A percentile compares a stretch with the other conserved stretches of the same genome.
Evolutionary conservation across 2,329 filamentous ascomycete species (phyloP).

Genomic region (Teratosphaeria epicoccoides): DNA sequence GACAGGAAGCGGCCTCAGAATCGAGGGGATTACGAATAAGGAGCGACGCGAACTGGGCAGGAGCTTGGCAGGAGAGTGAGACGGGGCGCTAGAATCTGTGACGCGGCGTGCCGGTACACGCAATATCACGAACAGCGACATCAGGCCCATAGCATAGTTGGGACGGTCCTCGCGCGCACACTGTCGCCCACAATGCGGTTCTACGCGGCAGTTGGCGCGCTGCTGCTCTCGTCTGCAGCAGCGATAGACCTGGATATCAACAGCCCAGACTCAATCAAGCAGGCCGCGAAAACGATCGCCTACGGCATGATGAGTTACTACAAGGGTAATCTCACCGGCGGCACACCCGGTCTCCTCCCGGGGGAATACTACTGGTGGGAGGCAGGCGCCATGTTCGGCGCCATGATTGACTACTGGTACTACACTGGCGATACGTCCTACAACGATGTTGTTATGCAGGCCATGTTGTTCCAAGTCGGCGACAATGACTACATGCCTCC

Average conservation of each 20-base stretch:
- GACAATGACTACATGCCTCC: constrained; percentile 49
- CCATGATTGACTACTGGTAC: constrained; percentile 60
- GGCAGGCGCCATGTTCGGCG: constrained; percentile 52
- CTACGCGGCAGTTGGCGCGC: neutral
- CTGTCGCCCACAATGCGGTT: neutral
- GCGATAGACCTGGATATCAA: constrained; percentile 14
- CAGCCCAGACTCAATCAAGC: constrained; percentile 31
- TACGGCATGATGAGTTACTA: constrained; percentile 44
- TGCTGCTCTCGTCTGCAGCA: constrained; percentile 4
- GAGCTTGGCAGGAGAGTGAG: neutral
- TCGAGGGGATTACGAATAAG: neutral
- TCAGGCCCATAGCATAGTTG: neutral
- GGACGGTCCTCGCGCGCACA: neutral
- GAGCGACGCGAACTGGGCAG: neutral
- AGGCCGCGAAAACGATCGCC: constrained; percentile 33
- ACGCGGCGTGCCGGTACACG: neutral
- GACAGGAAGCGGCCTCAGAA: neutral
- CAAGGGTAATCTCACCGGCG: constrained; percentile 40
- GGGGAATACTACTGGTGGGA: constrained; percentile 69
- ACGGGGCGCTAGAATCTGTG: neutral
- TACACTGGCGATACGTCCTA: constrained; percentile 55
- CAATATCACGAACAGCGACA: neutral
- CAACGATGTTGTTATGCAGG: constrained; percentile 45
- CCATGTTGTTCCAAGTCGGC: constrained; percentile 51
- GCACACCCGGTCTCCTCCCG: constrained; percentile 46